phyloP scores from a whole-genome alignment of 768 basidiomycete species.

The Exsudoporus frostii region DNA sequence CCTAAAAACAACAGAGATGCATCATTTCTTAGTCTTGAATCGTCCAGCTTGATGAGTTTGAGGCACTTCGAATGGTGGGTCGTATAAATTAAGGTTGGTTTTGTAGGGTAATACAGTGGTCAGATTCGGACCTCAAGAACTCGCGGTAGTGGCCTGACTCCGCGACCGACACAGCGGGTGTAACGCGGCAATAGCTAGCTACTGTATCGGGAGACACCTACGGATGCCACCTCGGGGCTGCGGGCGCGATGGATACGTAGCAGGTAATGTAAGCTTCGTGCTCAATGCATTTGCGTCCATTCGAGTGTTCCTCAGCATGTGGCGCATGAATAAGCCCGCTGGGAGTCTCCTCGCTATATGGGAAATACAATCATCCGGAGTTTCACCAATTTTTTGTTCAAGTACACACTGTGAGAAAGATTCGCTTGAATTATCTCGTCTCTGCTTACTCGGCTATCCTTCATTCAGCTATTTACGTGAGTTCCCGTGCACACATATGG shows the following conservation, averaged over 20 bases:
- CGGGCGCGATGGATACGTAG: neutral
- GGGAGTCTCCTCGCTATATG: constrained; percentile 1
- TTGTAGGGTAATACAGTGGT: neutral
- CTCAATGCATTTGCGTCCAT: neutral
- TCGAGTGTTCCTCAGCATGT: neutral
- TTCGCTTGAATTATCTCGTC: constrained; percentile 9
- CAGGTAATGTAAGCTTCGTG: neutral
- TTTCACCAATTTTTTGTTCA: constrained; percentile 12
- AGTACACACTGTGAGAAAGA: constrained; percentile 21
- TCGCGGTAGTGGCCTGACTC: neutral
- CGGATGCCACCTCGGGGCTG: neutral
- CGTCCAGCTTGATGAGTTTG: neutral
- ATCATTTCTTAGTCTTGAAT: neutral
- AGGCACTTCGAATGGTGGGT: neutral
- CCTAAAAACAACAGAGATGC: neutral
- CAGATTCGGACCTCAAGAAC: neutral
- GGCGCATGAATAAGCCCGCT: constrained; percentile 13
- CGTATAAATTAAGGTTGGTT: neutral
- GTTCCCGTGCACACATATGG: constrained; percentile 19
- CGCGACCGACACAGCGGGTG: neutral
- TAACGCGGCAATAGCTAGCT: neutral
- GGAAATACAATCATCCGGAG: constrained; percentile 16
- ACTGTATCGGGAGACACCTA: neutral
- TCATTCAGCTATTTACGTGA: constrained; percentile 11
- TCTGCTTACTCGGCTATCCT: constrained; percentile 15